A percentile compares a stretch with the other conserved stretches of the same genome.
phyloP scores from a whole-genome alignment of 495 filamentous ascomycete species.

The Staphylotrichum longicolle region DNA sequence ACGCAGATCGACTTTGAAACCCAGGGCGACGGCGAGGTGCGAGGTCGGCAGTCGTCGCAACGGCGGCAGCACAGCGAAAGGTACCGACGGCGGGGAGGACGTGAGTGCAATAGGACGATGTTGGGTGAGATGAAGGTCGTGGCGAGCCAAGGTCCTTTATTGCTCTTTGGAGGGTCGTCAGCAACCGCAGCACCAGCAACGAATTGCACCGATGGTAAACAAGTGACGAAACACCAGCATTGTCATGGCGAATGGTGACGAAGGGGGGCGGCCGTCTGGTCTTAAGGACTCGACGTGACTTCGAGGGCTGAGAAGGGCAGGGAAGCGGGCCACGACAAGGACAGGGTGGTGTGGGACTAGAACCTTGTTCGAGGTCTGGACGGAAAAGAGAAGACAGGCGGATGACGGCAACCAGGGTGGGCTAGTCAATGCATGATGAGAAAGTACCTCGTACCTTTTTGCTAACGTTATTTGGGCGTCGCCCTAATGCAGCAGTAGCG shows the following conservation, averaged over 20 bases:
- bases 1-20: slow-evolving; percentile 15
- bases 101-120: background rate
- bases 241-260: background rate
- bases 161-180: slow-evolving; percentile 10
- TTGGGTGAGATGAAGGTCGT: background rate
- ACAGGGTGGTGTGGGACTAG: background rate
- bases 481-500: slow-evolving; percentile 14
- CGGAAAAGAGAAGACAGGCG: background rate
- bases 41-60: slow-evolving; percentile 18
- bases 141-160: slow-evolving; percentile 16
- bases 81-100: background rate
- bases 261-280: background rate
- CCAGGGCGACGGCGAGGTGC: background rate
- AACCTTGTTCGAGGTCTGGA: background rate
- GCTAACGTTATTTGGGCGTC: background rate
- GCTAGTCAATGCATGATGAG: background rate
- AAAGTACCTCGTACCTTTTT: slow-evolving; percentile 29
- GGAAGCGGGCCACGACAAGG: background rate
- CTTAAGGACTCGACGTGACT: background rate
- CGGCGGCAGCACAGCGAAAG: background rate
- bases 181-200: background rate
- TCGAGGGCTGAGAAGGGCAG: background rate
- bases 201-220: slow-evolving; percentile 1
- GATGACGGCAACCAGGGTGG: slow-evolving; percentile 1
- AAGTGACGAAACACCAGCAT: slow-evolving; percentile 1